Evolutionary conservation across 768 basidiomycete species (phyloP), one percentile per base, ranked within the genome.

Genomic region (Clathrus columnatus): DNA sequence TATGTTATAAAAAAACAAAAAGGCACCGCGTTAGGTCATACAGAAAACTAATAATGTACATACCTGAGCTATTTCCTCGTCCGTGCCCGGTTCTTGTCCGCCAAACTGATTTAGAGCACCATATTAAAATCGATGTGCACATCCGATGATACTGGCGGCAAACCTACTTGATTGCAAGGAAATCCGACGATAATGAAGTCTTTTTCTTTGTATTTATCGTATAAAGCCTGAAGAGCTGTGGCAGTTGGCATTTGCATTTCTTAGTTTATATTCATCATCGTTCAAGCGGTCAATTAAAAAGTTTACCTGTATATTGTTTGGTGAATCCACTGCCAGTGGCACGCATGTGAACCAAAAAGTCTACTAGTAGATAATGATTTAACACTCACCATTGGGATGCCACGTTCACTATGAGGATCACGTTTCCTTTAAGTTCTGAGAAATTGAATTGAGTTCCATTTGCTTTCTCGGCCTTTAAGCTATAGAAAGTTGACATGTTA

Each of bases 131-230:
- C 30, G 28, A 8, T 53, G 44, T 48, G 24, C 42, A 16, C 29
- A 42, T 26, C n/a, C 54, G 36, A 32, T 7, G 48, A 17, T 43
- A 46, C 14, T 8, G 27, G 14, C 18, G 27, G n/a, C 24, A 44
- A 50, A 66, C 69, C 36, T 54, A 85, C 85, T 68, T 89, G 91
- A 65, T 94, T 91, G 70, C 84, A 92, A 10, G 94, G 94, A 76
- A 95, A 95, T 2, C 91, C 92, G 50, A 96, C 76, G 54, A 96
- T 80, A 49, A 83, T 76, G 45, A 95, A 75, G 5, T 76, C 88
- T 54, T 77, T 72, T 50, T 84, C 84, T 65, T 86, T 83, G 74
- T 91, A 87, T 65, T 87, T 87, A 53, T 91, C 78, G 68, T 94
- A 80, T 17, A 93, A 73, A 17, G 71, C 70, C 69, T 97, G 88